Base-by-base conservation (phyloP, 305 asterid species). In the Rubia occidens region DNA sequence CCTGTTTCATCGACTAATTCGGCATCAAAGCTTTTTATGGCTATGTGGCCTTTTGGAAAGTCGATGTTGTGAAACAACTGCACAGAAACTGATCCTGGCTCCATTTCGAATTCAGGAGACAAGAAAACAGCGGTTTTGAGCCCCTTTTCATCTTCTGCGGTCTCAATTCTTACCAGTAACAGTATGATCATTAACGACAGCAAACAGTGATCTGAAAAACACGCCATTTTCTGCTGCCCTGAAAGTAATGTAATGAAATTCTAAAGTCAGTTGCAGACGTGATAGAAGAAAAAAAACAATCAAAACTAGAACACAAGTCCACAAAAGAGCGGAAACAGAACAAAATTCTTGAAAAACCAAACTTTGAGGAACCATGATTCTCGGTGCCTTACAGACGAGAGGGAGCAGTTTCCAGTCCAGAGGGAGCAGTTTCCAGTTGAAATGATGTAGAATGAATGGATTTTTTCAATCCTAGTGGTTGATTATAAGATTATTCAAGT, bases 41-140 rank as follows among this genome's bases (percentile, higher is more conserved):
- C 96, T 55, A 87, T 82, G 76, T 89, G 96, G n/a, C 91, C 96
- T 75, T 59, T 74, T 15, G 96, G 91, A 70, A 89, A 89, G 69
- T 78, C 90, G 11, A 84, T 49, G 74, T 78, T 73, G 72, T 84
- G 81, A 77, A 76, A 84, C 67, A 37, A 53, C 40, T 84, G 83
- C 60, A 83, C 67, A 8, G 82, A 53, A 37, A 87, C 95, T 15
- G 77, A 78, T 59, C 96, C 96, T 43, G 90, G 88, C 58, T 77
- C 82, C 24, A 89, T 74, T n/a, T 17, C 83, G 45, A 89, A 60
- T 69, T 76, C 60, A 11, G 96, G 90, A 0, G 89, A 89, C 49
- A 84, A 67, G 47, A 85, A 83, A n/a, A 80, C 83, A 0, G 75
- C 75, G 0, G 88, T 81, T 81, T 84, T 85, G 26, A 85, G 18